Base-by-base conservation (phyloP, 2,329 filamentous ascomycete genomes). In the Exophiala phaeomuriformis region DNA sequence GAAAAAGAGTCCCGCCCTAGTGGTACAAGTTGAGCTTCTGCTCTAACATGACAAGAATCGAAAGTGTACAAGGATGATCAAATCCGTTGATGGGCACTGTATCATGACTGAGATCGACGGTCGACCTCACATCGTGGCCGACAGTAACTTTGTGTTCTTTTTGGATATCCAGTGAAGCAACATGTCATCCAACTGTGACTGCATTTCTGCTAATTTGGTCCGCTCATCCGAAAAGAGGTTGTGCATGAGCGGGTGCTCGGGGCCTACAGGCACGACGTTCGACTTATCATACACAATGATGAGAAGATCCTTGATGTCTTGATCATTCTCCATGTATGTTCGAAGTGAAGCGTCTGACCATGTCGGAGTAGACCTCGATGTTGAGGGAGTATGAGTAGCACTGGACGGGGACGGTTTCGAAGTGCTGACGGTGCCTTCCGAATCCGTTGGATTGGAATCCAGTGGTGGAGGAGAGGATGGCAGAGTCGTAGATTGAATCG, bases 261-360 rank as follows among this genome's bases (percentile, higher is more conserved):
- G 79, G 1, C 85, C 82, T 5, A 85, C 87, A 12, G 89, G 86
- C 40, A 83, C 79, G 10, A 94, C 83, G 55, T 90, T 87, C 9
- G 83, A 86, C 68, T 90, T 95, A 71, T 97, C 90, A 66, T 95
- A 90, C 30, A 98, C 89, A 56, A 98, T 86, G 36, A 90, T 80
- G 48, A 97, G 78, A 67, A 97, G 80, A 67, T 98, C 91, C 47
- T 88, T 82, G 61, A 98, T 89, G 59, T 95, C 89, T 33, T 84
- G 84, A 56, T 88, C 83, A 62, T 93, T 89, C 61, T 97, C 91
- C 64, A 97, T 86, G 71, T 96, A 98, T 9, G 87, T 85, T 55
- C 89, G 83, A 30, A 98, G 79, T 63, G 83, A 88, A 52, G 83
- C 78, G 68, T 97, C 91, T 58, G 89, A 91, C 93, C 93, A 98